Evolutionary conservation across 768 basidiomycete species (phyloP).

Genomic region (Mycena vitilis): DNA sequence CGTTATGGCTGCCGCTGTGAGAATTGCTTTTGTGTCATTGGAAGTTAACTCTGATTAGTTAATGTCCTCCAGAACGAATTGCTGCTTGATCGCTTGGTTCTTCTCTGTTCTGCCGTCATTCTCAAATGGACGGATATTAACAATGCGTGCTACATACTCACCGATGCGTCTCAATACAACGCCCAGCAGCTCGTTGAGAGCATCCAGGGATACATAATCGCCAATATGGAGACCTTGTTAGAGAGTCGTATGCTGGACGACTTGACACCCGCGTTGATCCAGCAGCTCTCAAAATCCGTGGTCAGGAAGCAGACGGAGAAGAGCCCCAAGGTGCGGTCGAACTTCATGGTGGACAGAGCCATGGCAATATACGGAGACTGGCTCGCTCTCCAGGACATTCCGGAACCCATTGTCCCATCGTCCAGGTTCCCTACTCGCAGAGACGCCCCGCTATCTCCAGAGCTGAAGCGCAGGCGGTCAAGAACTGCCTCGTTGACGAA

Average conservation of each 20-base stretch:
- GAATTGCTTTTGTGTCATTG: not conserved
- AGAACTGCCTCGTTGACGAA: slow-evolving; percentile 30
- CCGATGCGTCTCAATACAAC: slow-evolving; percentile 85
- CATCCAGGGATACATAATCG: slow-evolving; percentile 82
- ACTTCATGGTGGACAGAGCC: slow-evolving; percentile 61
- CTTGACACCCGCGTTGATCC: slow-evolving; percentile 71
- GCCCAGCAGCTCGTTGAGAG: slow-evolving; percentile 74
- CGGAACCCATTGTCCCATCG: slow-evolving; percentile 60
- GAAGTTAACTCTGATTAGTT: slow-evolving; percentile 14
- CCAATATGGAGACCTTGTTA: slow-evolving; percentile 89
- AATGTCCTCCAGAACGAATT: slow-evolving; percentile 72
- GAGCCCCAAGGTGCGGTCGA: slow-evolving; percentile 73
- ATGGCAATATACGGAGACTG: slow-evolving; percentile 76
- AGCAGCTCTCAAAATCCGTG: slow-evolving; percentile 72
- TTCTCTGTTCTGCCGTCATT: slow-evolving; percentile 84
- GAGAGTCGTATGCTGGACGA: slow-evolving; percentile 86
- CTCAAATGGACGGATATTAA: slow-evolving; percentile 72
- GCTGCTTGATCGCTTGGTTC: slow-evolving; percentile 84
- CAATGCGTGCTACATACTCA: slow-evolving; percentile 84
- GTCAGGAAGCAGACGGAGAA: slow-evolving; percentile 70
- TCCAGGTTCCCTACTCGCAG: slow-evolving; percentile 37
- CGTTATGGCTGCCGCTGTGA: slow-evolving; percentile 86
- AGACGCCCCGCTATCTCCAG: slow-evolving; percentile 33
- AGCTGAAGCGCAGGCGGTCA: slow-evolving; percentile 32
- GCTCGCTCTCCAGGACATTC: slow-evolving; percentile 77